These are phyloP conservation scores for Arachnomyces sp. DNA, from an alignment of 2,329 filamentous ascomycete genomes.

Conservation along the genomic window DNA sequence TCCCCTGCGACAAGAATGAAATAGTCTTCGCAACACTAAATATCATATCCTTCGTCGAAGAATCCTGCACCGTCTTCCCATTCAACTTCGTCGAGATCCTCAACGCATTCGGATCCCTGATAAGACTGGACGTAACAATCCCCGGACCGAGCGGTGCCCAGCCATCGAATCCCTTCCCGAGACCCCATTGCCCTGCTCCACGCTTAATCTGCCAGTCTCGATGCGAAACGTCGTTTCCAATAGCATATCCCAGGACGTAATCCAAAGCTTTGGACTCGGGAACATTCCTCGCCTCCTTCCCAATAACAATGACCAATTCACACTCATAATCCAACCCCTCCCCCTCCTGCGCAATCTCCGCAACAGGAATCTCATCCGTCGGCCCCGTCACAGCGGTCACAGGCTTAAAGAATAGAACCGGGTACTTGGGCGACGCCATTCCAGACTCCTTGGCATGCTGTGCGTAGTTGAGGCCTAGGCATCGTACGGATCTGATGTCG, in stretches of 20 bases:
- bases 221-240: constrained; percentile 74
- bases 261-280: constrained; percentile 57
- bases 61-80: constrained; percentile 41
- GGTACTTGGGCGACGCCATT: constrained; percentile 61
- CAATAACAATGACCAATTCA: constrained; percentile 66
- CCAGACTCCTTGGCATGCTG: constrained; percentile 63
- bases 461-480: constrained; percentile 63
- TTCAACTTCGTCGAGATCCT: constrained; percentile 41
- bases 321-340: constrained; percentile 71
- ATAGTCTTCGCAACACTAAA: constrained; percentile 41
- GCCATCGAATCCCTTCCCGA: constrained; percentile 67
- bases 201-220: constrained; percentile 65
- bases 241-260: constrained; percentile 65
- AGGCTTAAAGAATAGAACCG: constrained; percentile 68
- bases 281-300: constrained; percentile 57
- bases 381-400: constrained; percentile 57
- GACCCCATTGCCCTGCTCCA: constrained; percentile 60
- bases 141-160: constrained; percentile 68
- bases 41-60: constrained; percentile 41
- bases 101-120: constrained; percentile 33
- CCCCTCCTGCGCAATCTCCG: constrained; percentile 55
- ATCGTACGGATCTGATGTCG: constrained; percentile 59
- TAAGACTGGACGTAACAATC: constrained; percentile 51
- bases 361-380: constrained; percentile 57
- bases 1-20: constrained; percentile 38